These are phyloP conservation scores for Neonectria magnoliae DNA, from an alignment of 2,329 filamentous ascomycete species.

Conservation along the genomic window DNA sequence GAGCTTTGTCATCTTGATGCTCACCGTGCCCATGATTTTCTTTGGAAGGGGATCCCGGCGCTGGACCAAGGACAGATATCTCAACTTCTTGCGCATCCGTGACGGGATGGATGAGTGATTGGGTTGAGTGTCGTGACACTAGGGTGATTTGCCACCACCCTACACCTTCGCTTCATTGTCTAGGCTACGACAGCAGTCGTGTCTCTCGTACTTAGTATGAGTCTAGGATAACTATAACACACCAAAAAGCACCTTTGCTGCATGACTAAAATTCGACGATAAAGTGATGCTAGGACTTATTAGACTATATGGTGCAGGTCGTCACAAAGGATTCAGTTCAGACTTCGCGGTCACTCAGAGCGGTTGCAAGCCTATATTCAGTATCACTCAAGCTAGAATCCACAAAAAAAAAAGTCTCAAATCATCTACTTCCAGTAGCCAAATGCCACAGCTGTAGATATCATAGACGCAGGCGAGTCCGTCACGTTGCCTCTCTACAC, in stretches of 20 bases:
- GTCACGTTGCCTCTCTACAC: not conserved
- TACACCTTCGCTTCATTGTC: not conserved
- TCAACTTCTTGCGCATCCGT: slow-evolving; percentile 58
- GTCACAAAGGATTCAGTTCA: too few species aligned
- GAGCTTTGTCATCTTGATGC: slow-evolving; percentile 60
- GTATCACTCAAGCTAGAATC: too few species aligned
- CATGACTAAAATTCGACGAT: not conserved
- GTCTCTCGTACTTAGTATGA: not conserved
- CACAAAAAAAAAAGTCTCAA: too few species aligned
- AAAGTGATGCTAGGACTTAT: too few species aligned
- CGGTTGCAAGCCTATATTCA: too few species aligned
- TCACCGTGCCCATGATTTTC: slow-evolving; percentile 63
- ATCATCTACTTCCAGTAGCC: too few species aligned
- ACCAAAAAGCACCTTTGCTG: not conserved
- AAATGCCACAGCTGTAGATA: not conserved
- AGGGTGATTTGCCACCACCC: not conserved
- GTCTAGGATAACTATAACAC: not conserved
- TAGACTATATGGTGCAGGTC: too few species aligned
- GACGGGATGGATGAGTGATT: slow-evolving; percentile 50
- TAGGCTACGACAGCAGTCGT: not conserved
- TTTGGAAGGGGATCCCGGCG: slow-evolving; percentile 61
- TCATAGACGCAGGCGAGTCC: too few species aligned
- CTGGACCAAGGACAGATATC: slow-evolving; percentile 58
- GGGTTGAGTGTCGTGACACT: not conserved
- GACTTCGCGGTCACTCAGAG: too few species aligned